Evolutionary conservation across 371 early-diverging fungal species (phyloP).

Genomic region (Modicella reniformis): DNA sequence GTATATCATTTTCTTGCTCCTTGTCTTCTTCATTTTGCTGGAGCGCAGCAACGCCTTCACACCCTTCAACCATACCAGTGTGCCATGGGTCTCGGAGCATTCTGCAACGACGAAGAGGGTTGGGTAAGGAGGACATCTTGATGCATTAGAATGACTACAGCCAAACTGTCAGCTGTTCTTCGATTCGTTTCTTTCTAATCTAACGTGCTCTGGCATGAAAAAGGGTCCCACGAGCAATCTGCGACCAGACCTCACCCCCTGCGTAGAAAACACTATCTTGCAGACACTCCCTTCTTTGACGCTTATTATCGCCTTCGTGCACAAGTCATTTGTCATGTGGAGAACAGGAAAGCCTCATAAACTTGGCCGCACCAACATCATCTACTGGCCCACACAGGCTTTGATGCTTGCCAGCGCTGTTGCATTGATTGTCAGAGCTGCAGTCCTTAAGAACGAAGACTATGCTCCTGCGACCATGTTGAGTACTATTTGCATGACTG

Average conservation of each 20-base stretch:
- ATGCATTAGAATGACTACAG: too few relatives aligned
- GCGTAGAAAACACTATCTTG: constrained; percentile 51
- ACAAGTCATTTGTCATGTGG: constrained; percentile 23
- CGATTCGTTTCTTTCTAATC: background rate
- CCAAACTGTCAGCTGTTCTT: too few relatives aligned
- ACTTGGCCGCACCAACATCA: constrained; percentile 50
- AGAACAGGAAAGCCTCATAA: constrained; percentile 42
- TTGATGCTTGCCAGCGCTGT: constrained; percentile 44
- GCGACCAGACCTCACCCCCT: constrained; percentile 41
- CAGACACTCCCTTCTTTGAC: constrained; percentile 35
- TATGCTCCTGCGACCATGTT: constrained; percentile 51
- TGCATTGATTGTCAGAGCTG: constrained; percentile 43
- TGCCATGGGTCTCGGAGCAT: constrained; percentile 25
- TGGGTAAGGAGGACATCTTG: constrained; percentile 15
- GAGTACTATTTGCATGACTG: constrained; percentile 35
- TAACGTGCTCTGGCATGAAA: background rate
- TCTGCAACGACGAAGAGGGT: constrained; percentile 33
- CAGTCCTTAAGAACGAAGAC: constrained; percentile 25
- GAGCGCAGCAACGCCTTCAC: background rate
- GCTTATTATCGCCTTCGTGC: constrained; percentile 21
- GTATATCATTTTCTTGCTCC: background rate
- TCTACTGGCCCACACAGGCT: constrained; percentile 50
- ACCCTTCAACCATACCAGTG: background rate
- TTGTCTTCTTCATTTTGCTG: constrained; percentile 4
- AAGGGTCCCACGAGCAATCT: constrained; percentile 46